Conservation (phyloP, 2,329 filamentous ascomycete species). For the Ceratocystis papillata region DNA sequence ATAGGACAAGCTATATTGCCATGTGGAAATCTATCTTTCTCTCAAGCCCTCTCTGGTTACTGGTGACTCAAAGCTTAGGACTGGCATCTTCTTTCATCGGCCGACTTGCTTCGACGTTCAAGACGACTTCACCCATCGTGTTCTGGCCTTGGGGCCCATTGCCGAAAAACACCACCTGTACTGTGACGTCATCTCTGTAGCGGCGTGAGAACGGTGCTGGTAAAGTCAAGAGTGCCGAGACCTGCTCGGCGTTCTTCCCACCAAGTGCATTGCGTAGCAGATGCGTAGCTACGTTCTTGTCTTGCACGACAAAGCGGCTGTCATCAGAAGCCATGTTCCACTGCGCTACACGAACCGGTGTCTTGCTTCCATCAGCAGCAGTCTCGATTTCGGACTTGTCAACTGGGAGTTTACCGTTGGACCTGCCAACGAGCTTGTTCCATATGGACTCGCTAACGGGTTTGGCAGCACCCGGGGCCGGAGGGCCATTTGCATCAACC, state of each 20-base stretch:
- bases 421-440: constrained; percentile 45
- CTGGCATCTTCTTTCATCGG: constrained; percentile 30
- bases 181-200: constrained; percentile 90
- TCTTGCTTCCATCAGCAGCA: constrained; percentile 64
- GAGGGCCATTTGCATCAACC: constrained; percentile 65
- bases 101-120: constrained; percentile 74
- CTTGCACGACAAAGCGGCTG: constrained; percentile 82
- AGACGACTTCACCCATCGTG: constrained; percentile 58
- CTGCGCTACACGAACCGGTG: constrained; percentile 78
- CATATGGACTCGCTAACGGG: constrained; percentile 55
- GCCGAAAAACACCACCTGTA: constrained; percentile 98
- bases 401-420: constrained; percentile 51
- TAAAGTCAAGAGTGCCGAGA: constrained; percentile 81
- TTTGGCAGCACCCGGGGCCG: constrained; percentile 43
- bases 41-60: background rate
- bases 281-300: constrained; percentile 94
- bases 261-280: constrained; percentile 90
- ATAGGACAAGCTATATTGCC: background rate
- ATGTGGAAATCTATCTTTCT: background rate
- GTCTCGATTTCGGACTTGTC: constrained; percentile 51
- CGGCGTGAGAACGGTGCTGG: constrained; percentile 82
- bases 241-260: constrained; percentile 84
- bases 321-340: constrained; percentile 71
- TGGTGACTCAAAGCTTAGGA: constrained; percentile 33
- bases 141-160: constrained; percentile 49